Percentiles rank a stretch among this genome's conserved stretches.
Conservation (phyloP, 148 eudicot genomes). For the Nyssa sinensis region DNA sequence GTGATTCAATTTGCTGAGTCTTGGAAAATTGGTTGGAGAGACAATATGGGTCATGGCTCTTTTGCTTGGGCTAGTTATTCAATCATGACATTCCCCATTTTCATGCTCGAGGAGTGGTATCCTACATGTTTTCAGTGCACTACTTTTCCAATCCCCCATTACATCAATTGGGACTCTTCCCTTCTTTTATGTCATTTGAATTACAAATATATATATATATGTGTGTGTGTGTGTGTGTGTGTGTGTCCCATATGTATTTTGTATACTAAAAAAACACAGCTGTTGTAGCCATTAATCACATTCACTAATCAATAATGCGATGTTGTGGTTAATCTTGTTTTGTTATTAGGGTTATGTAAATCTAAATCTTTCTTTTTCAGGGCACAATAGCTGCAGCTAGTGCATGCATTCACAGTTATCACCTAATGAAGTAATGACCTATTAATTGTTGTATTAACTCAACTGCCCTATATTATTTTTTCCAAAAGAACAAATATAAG, state of each 20-base stretch:
- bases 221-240: neutral
- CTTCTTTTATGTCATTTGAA: neutral
- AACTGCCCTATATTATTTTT: no score
- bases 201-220: no score
- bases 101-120: neutral
- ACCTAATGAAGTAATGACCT: no score
- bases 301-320: no score
- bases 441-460: no score
- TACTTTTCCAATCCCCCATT: neutral
- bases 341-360: no score
- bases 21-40: neutral
- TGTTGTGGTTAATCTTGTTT: no score
- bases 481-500: no score
- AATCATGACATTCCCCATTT: conserved; percentile 1
- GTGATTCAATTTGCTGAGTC: neutral
- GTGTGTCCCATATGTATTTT: neutral
- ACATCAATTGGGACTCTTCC: neutral
- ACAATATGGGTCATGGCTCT: neutral
- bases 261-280: neutral
- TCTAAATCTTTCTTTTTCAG: no score
- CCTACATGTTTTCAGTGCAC: neutral
- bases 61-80: neutral
- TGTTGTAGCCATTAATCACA: neutral
- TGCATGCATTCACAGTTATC: no score
- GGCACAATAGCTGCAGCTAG: no score